Evolutionary conservation across 495 filamentous ascomycete species (phyloP), one percentile per base, ranked within the genome.

Genomic region (Xylaria sp.): DNA sequence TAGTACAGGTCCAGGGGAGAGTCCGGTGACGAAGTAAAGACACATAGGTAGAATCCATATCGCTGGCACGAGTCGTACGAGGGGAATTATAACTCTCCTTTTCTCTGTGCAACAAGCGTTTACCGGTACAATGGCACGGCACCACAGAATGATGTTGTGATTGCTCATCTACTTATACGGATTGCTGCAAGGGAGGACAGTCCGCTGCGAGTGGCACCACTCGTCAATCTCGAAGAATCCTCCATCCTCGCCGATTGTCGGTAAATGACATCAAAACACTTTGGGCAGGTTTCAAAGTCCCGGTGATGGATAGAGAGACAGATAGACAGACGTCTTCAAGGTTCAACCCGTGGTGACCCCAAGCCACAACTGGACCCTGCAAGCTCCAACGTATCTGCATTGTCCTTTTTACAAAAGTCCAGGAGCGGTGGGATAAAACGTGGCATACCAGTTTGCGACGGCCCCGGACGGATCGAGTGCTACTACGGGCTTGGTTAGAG

Each of bases 361-460:
- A 44, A 46, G 65, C 35, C 50, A 59, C 48, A 59, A 1, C 55
- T 26, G 31, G 40, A 68, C 52, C 55, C 66, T 61, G 55, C 37
- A 59, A 68, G 66, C 66, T 67, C 64, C 48, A 41, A 67, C 14
- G 33, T 29, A 55, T 11, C 55, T 62, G 68, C 68, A 70, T 11
- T 70, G 68, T 70, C 59, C 68, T 59, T 70, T 69, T 70, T 61
- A 69, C 67, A 69, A 69, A 69, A 69, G 67, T 48, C 53, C 67
- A 61, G 26, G 46, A 46, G 64, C 64, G 64, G 64, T 66, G 44
- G 41, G 29, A 50, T 37, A 52, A 66, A 44, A 43, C 44, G 62
- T 65, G 46, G 48, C 46, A 67, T 53, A 55, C 11, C 64, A 35
- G 35, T 55, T 55, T 41, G 48, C 24, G 43, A 67, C 8, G 35